Percentiles rank a stretch among this genome's conserved stretches.
phyloP scores from a whole-genome alignment of 345 rosid genomes.

The Lepidium sativum region DNA sequence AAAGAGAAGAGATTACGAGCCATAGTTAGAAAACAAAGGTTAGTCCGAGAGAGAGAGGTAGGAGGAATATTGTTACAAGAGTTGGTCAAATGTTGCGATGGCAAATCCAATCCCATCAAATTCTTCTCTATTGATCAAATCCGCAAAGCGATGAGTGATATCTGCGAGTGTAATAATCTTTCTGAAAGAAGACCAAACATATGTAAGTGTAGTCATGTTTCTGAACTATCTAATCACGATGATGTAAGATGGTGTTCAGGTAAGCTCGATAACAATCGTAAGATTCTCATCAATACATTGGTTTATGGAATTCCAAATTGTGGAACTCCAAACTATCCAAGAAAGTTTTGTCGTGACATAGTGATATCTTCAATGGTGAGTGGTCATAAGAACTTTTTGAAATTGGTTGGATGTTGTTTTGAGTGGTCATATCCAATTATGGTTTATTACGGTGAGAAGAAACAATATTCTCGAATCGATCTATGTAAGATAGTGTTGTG shows the following conservation, averaged over 20 bases:
- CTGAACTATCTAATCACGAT: background rate
- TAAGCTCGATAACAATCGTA: background rate
- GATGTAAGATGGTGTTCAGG: constrained; percentile 5
- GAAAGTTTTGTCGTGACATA: background rate
- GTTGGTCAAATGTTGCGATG: constrained; percentile 4
- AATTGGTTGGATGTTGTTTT: background rate
- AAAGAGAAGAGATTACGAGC: background rate
- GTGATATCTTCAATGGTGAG: constrained; percentile 9
- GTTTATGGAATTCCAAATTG: background rate
- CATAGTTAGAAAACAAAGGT: background rate
- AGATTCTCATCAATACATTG: background rate
- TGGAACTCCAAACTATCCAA: background rate
- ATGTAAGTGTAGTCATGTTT: constrained; percentile 11
- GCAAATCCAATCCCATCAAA: background rate
- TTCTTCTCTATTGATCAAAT: constrained; percentile 9
- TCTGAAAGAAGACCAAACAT: background rate
- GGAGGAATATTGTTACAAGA: background rate
- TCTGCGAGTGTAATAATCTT: background rate
- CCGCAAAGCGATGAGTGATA: background rate
- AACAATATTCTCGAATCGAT: background rate
- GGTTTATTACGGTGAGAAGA: constrained; percentile 5
- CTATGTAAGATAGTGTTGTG: background rate
- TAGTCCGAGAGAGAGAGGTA: background rate
- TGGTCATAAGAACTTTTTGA: constrained; percentile 12
- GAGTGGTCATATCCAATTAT: background rate